Base-by-base conservation (phyloP, 163 green algal species). In the Scenedesmus sp. region DNA sequence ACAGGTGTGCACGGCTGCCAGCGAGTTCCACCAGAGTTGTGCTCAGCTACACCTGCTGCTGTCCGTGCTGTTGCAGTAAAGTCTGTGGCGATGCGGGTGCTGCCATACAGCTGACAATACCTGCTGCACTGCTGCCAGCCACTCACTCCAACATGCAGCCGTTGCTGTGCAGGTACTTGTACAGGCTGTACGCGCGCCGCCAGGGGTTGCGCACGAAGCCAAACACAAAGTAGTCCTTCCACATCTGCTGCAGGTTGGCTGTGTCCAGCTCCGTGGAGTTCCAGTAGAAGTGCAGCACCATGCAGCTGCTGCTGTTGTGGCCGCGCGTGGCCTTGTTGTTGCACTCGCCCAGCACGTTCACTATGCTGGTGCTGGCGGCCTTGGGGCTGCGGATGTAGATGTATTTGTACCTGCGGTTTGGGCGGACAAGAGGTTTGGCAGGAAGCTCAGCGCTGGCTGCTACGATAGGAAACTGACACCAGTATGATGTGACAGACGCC, bases 191-290 rank as follows among this genome's bases (percentile, higher is more conserved):
- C 3, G 92, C 93, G 1, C 94, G 85, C 13, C 91, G 86, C 92
- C 93, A 96, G 18, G 94, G 94, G 90, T 96, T 96, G 34, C 94
- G 83, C 54, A 94, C 92, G 59, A 95, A 93, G 18, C 76, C 90
- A 92, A 96, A 96, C 8, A 96, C 94, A 87, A 96, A 96, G 86
- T 96, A 96, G 26, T 95, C 93, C 10, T 92, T 90, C 94, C 94
- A 96, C 79, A 93, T 92, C 20, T 60, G n/a, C 52, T 84, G 86
- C 5, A 93, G 20, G 4, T 86, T 66, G 2, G 84, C 67, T 4
- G n/a, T 7, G 3, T 62, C 18, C 3, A 88, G 77, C 59, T 84
- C 74, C 16, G 60, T 60, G 13, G 26, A 62, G 57, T 87, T 87
- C 90, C 90, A 93, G 84, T 93, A 90, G 34, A 84, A 87, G 59